These are phyloP conservation scores for Ophiosphaerella korrae DNA, from an alignment of 2,329 filamentous ascomycete genomes.

Conservation along the genomic window DNA sequence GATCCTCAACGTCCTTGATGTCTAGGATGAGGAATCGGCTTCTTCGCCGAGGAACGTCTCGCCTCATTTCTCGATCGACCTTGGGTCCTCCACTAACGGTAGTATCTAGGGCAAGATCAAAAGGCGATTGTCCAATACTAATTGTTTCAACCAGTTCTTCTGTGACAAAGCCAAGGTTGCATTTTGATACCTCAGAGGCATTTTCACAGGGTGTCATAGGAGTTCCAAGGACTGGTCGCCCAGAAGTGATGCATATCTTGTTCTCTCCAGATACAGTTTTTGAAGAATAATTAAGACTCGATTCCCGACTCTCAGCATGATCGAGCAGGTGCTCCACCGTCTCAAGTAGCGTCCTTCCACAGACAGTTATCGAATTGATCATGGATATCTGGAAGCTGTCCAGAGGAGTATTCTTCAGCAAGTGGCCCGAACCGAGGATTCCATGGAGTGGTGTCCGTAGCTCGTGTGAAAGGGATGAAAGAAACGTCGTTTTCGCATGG, in stretches of 20 bases:
- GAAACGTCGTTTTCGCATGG: slow-evolving; percentile 55
- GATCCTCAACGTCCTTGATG: slow-evolving; percentile 28
- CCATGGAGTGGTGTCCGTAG: slow-evolving; percentile 51
- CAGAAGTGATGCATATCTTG: slow-evolving; percentile 26
- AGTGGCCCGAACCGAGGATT: slow-evolving; percentile 51
- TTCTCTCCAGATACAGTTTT: slow-evolving; percentile 20
- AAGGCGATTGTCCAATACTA: slow-evolving; percentile 13
- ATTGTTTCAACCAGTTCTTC: slow-evolving; percentile 16
- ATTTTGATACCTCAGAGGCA: background rate
- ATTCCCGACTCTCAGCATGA: slow-evolving; percentile 21
- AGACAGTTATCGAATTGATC: slow-evolving; percentile 48
- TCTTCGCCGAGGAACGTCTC: slow-evolving; percentile 9
- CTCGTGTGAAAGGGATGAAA: slow-evolving; percentile 58
- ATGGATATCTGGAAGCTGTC: slow-evolving; percentile 50
- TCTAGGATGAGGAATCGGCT: slow-evolving; percentile 26
- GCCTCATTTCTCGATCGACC: background rate
- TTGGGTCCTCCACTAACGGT: background rate
- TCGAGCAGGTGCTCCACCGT: slow-evolving; percentile 35
- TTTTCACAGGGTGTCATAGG: slow-evolving; percentile 16
- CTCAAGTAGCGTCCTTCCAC: slow-evolving; percentile 56
- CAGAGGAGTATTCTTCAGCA: slow-evolving; percentile 51
- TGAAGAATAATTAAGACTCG: slow-evolving; percentile 45
- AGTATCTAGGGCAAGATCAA: slow-evolving; percentile 1
- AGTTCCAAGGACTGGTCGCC: slow-evolving; percentile 6
- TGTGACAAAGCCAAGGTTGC: slow-evolving; percentile 13